Evolutionary conservation across 495 filamentous ascomycete species (phyloP).

Genomic region (Aspergillus carlsbadensis): DNA sequence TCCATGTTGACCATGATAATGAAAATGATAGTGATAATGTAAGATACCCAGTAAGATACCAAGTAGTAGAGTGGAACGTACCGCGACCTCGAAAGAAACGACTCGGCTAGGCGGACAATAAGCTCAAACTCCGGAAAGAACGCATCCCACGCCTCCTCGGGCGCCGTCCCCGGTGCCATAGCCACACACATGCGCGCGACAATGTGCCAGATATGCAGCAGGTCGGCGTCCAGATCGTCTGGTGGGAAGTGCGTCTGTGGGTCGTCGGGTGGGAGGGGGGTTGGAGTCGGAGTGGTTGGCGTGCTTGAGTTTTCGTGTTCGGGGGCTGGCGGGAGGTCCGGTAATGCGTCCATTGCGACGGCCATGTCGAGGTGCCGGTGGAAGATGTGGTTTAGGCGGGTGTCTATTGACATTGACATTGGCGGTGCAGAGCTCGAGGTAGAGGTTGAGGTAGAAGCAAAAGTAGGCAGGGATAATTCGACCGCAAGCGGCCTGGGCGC

Average conservation of each 20-base stretch:
- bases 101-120: background rate
- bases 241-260: background rate
- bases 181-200: background rate
- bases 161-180: background rate
- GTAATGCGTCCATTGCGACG: too few relatives aligned
- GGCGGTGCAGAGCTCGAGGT: too few relatives aligned
- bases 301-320: background rate
- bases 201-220: conserved; percentile 1
- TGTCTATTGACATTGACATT: background rate
- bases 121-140: background rate
- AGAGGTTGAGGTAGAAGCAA: too few relatives aligned
- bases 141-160: background rate
- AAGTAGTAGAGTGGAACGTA: background rate
- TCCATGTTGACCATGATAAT: too few relatives aligned
- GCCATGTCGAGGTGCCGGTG: background rate
- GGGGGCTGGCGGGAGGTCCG: background rate
- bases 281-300: background rate
- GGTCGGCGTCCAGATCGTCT: background rate
- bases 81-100: background rate
- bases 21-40: too few relatives aligned
- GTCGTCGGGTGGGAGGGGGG: background rate
- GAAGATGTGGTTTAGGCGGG: background rate
- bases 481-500: background rate
- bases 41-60: too few relatives aligned
- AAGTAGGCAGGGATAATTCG: too few relatives aligned